A percentile compares a stretch with the other conserved stretches of the same genome.
Evolutionary conservation across 2,329 filamentous ascomycete genomes (phyloP).

Genomic region (Arthroderma sp.): DNA sequence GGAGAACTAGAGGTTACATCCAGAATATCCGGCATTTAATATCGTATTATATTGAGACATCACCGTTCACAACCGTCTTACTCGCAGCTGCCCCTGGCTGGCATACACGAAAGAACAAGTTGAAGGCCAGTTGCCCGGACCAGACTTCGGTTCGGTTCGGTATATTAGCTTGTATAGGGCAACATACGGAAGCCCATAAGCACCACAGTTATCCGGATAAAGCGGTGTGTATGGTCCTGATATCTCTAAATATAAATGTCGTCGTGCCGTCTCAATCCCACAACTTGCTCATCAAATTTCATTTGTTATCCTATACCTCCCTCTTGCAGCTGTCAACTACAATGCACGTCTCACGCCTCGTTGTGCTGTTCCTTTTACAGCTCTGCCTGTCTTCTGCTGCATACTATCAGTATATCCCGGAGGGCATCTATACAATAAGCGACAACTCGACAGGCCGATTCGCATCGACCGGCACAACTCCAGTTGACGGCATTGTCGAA

Average conservation of each 20-base stretch:
- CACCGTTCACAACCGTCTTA: background rate
- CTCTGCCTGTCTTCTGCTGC: background rate
- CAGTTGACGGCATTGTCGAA: constrained; percentile 1
- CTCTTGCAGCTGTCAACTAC: background rate
- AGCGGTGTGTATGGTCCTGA: background rate
- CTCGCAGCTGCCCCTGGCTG: background rate
- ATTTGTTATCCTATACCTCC: background rate
- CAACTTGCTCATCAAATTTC: background rate
- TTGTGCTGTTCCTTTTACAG: constrained; percentile 4
- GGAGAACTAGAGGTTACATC: background rate
- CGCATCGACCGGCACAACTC: background rate
- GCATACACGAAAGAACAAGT: background rate
- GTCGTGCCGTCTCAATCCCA: background rate
- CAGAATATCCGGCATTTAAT: background rate
- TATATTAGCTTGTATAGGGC: background rate
- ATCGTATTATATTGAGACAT: background rate
- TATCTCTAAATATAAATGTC: constrained; percentile 3
- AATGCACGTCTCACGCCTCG: constrained; percentile 2
- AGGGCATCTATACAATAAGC: background rate
- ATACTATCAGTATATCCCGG: background rate
- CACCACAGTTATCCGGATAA: too few relatives aligned
- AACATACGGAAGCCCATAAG: too few relatives aligned
- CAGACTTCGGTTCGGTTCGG: background rate
- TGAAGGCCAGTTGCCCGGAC: background rate
- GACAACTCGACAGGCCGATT: background rate